Conservation (phyloP, 768 basidiomycete genomes). For the Galerina sulciceps region DNA sequence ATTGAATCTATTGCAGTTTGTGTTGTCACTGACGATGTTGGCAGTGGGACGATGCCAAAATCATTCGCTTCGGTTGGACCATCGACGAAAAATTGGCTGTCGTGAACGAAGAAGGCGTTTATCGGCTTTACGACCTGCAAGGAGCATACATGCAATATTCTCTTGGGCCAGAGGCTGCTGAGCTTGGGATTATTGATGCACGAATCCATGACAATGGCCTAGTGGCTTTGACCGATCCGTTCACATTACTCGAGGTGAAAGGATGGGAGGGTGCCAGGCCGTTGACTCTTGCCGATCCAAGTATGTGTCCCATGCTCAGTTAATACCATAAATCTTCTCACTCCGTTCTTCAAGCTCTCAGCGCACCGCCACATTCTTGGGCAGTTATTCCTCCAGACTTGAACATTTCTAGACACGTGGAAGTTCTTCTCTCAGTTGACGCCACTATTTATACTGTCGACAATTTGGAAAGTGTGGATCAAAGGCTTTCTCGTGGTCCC, state of each 20-base stretch:
- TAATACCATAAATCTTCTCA: background rate
- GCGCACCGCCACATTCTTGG: conserved; percentile 84
- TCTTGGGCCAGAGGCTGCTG: conserved; percentile 79
- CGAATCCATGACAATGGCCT: conserved; percentile 86
- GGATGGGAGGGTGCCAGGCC: conserved; percentile 86
- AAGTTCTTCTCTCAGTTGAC: conserved; percentile 84
- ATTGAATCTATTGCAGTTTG: background rate
- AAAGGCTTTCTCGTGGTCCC: conserved; percentile 86
- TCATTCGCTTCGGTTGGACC: conserved; percentile 86
- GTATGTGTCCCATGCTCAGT: conserved; percentile 43
- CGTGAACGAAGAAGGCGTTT: conserved; percentile 90
- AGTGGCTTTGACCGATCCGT: conserved; percentile 79
- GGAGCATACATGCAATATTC: conserved; percentile 87
- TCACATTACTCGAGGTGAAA: conserved; percentile 84
- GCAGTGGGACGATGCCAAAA: conserved; percentile 90
- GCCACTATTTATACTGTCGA: conserved; percentile 85
- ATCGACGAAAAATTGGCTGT: conserved; percentile 81
- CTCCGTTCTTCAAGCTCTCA: conserved; percentile 52
- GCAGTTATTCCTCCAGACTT: conserved; percentile 88
- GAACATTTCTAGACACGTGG: conserved; percentile 87
- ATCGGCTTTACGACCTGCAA: conserved; percentile 87
- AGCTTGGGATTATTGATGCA: conserved; percentile 84
- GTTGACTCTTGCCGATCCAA: conserved; percentile 71
- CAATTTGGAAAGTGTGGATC: conserved; percentile 87
- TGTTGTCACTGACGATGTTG: conserved; percentile 18